Base-by-base conservation (phyloP, 1,284 basidiomycete genomes). In the Sporisorium exsertum region DNA sequence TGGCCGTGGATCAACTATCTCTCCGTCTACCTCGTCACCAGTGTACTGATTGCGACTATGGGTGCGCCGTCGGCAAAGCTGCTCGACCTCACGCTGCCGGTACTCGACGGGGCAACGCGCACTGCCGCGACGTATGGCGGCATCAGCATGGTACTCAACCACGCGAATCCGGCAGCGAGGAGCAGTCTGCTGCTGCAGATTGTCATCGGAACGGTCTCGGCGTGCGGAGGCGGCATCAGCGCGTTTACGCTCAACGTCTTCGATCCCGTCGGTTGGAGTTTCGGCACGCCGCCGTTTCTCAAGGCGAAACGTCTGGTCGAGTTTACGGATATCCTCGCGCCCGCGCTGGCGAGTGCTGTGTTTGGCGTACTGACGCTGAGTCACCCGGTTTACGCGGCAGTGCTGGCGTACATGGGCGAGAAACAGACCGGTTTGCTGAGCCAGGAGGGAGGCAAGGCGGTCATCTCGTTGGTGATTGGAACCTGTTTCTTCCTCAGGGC, bases 181-280 rank as follows among this genome's bases (percentile, higher is more conserved):
- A 27, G 24, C n/a, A 64, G 58, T 15, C 24, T 78, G 43, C 50
- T 80, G 42, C 32, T 80, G 13, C 79, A 81, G 58, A 33, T 81
- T 35, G 33, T 81, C 45, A 55, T 73, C 22, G 81, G 74, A 10
- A 81, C 79, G 24, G 46, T 82, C 49, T 72, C 72, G 5, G 78
- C 81, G 16, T 81, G 71, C 32, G 79, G 79, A 7, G 81, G 81
- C 20, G 79, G 79, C 0, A 80, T 81, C 64, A 47, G 57, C 16
- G 79, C 79, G 1, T 79, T 79, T 32, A 81, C 80, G 13, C 69
- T 82, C 37, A 69, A 72, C 58, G 72, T 81, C 10, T 77, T 77
- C 27, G 67, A 78, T 37, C 73, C 79, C n/a, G 42, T 65, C 27
- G 80, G 80, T 27, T 82, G 81, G 81, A 57, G 29, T 18, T 57